A percentile compares a stretch with the other conserved stretches of the same genome.
Evolutionary conservation across 345 rosid genomes (phyloP).

Genomic region (Eucalyptus dawsonii): DNA sequence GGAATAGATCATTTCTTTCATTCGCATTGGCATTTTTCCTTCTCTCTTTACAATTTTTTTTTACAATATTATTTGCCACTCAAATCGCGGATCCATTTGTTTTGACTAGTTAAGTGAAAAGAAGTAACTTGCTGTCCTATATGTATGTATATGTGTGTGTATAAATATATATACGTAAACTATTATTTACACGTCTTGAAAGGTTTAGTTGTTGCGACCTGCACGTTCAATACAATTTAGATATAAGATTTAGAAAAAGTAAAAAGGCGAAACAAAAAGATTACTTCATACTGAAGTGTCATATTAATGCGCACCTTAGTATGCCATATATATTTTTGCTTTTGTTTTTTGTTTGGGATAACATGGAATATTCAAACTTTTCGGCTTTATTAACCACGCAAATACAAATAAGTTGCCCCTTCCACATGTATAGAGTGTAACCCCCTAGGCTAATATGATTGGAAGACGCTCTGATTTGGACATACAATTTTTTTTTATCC

Average conservation of each 20-base stretch:
- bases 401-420: background rate
- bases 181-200: background rate
- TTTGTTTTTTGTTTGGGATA: background rate
- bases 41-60: too few relatives aligned
- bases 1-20: too few relatives aligned
- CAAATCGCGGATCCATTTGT: background rate
- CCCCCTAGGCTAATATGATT: background rate
- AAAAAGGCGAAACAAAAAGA: background rate
- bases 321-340: background rate
- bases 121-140: background rate
- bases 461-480: background rate
- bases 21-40: background rate
- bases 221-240: background rate
- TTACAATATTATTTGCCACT: background rate
- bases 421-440: background rate
- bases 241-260: background rate
- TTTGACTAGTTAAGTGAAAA: background rate
- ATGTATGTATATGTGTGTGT: too few relatives aligned
- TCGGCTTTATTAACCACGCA: background rate
- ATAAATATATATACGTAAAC: too few relatives aligned
- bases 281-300: background rate
- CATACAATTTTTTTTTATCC: background rate
- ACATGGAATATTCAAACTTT: background rate
- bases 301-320: background rate
- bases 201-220: background rate